Percentiles rank a stretch among this genome's conserved stretches.
Conservation (phyloP, 1,284 basidiomycete genomes). For the Exobasidium rhododendri region DNA sequence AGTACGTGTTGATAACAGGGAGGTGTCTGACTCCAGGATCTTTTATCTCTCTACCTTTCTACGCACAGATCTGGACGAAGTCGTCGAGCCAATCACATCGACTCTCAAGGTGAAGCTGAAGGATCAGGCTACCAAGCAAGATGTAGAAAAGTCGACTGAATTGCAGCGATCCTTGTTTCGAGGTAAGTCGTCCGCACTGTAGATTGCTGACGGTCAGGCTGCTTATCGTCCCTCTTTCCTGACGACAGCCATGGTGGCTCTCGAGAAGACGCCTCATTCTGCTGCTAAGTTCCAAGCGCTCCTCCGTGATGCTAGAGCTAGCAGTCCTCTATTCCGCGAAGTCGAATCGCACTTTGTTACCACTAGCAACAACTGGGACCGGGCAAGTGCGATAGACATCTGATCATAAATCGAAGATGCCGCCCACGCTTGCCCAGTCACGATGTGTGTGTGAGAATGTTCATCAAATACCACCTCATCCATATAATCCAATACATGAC, state of each 20-base stretch:
- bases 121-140: slow-evolving; percentile 89
- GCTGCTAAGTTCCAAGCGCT: slow-evolving; percentile 17
- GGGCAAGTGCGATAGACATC: background rate
- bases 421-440: no score
- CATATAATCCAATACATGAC: no score
- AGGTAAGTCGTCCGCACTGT: no score
- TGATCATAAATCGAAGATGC: no score
- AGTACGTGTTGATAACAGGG: background rate
- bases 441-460: no score
- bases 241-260: background rate
- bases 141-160: slow-evolving; percentile 87
- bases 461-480: no score
- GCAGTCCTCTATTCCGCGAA: slow-evolving; percentile 13
- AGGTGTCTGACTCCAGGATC: background rate
- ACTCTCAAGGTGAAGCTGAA: slow-evolving; percentile 69
- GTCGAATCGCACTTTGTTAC: slow-evolving; percentile 1
- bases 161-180: slow-evolving; percentile 81
- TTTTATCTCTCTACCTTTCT: background rate
- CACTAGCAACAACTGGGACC: background rate
- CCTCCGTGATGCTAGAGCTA: slow-evolving; percentile 17
- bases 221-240: background rate
- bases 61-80: slow-evolving; percentile 75
- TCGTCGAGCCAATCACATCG: slow-evolving; percentile 73
- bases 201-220: slow-evolving; percentile 70
- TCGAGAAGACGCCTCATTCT: slow-evolving; percentile 6